Percentiles rank a stretch among this genome's conserved stretches.
Conservation (phyloP, 202 grass and related monocot species). For the Miscanthus sacchariflorus region DNA sequence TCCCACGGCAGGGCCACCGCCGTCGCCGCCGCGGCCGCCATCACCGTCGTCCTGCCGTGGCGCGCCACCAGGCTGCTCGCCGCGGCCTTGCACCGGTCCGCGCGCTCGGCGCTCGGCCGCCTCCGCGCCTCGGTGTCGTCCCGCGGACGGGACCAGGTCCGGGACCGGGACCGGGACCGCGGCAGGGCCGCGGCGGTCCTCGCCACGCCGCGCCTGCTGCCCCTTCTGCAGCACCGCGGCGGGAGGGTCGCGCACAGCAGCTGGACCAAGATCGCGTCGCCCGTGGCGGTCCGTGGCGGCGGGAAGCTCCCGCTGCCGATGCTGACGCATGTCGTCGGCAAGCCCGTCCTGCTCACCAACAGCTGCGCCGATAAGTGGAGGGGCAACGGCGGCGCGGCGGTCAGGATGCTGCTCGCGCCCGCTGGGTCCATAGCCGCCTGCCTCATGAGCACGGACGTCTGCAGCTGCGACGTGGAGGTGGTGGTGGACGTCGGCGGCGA, state of each 20-base stretch:
- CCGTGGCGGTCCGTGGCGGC: neutral
- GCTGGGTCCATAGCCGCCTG: neutral
- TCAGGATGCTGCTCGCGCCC: neutral
- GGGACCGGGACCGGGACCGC: neutral
- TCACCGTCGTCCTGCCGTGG: conserved; percentile 44
- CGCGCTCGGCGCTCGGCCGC: conserved; percentile 37
- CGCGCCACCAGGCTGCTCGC: conserved; percentile 63
- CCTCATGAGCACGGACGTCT: conserved; percentile 34
- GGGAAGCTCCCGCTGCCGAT: neutral
- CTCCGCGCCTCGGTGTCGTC: conserved; percentile 20
- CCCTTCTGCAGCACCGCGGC: neutral
- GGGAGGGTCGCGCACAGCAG: conserved; percentile 21
- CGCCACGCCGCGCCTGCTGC: conserved; percentile 4
- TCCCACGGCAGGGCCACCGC: neutral
- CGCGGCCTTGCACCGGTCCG: conserved; percentile 43
- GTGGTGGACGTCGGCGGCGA: conserved; percentile 2
- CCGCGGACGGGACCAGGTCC: neutral
- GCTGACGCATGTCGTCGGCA: neutral
- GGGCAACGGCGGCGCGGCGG: neutral
- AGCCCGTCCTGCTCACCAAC: conserved; percentile 45
- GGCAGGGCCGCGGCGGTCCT: neutral
- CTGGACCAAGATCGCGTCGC: conserved; percentile 19
- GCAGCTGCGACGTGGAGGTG: conserved; percentile 22
- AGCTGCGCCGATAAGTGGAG: neutral
- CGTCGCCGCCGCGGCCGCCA: neutral